Conservation (phyloP, 2,329 filamentous ascomycete genomes). For the Colletotrichum chrysophilum region DNA sequence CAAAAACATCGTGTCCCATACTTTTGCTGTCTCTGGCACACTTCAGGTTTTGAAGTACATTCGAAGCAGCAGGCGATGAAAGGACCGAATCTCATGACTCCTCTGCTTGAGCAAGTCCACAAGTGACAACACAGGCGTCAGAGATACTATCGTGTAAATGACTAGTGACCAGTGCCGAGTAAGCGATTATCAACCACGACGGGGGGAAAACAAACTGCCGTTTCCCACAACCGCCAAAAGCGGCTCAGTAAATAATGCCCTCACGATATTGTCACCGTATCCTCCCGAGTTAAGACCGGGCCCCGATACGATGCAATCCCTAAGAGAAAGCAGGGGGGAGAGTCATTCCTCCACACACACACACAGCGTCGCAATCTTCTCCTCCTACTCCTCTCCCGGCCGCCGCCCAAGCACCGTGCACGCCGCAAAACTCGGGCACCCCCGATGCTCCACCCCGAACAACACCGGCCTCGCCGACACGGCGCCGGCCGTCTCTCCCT, state of each 20-base stretch:
- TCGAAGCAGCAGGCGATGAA: no score
- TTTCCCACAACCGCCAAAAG: neutral
- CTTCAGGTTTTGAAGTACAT: no score
- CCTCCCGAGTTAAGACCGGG: neutral
- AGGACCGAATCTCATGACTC: no score
- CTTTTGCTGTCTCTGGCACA: no score
- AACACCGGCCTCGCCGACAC: neutral
- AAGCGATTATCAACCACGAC: neutral
- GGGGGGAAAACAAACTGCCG: neutral
- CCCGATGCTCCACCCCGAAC: neutral
- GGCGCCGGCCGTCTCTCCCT: neutral
- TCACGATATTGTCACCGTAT: neutral
- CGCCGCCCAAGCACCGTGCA: neutral
- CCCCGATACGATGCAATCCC: neutral
- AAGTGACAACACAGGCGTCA: neutral
- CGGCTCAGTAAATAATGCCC: neutral
- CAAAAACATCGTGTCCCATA: no score
- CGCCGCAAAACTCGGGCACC: neutral
- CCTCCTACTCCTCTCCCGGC: neutral
- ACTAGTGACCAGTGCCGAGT: neutral
- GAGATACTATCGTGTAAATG: neutral
- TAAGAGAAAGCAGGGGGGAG: neutral
- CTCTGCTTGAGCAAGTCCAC: neutral
- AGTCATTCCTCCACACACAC: neutral
- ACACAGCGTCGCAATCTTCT: neutral